Evolutionary conservation across 2,329 filamentous ascomycete species (phyloP).

Genomic region (Phialophora tarda): DNA sequence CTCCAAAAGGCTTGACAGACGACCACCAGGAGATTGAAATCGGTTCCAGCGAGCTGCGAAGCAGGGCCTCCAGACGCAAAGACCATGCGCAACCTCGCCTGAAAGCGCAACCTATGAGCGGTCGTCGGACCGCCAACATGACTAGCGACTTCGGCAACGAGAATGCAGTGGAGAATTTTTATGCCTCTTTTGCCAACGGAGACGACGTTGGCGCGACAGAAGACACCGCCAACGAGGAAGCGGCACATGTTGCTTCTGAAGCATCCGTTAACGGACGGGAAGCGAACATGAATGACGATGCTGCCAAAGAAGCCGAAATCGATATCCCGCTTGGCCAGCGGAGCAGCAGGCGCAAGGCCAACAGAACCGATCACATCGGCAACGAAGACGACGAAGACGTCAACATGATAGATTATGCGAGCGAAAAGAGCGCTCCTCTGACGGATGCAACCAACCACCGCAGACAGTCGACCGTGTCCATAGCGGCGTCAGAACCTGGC

Average conservation of each 20-base stretch:
- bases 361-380: slow-evolving; percentile 27
- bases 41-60: neutral
- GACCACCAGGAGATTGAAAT: neutral
- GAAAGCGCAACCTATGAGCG: neutral
- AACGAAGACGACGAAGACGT: slow-evolving; percentile 20
- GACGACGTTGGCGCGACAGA: neutral
- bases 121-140: slow-evolving; percentile 17
- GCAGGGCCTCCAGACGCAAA: neutral
- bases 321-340: neutral
- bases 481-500: slow-evolving; percentile 16
- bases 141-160: slow-evolving; percentile 24
- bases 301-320: neutral
- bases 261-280: neutral
- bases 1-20: neutral
- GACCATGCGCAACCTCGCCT: neutral
- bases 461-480: slow-evolving; percentile 27
- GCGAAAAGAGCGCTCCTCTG: slow-evolving; percentile 5
- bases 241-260: neutral
- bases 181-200: neutral
- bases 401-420: neutral
- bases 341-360: slow-evolving; percentile 20
- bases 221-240: neutral
- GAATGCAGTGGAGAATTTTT: neutral
- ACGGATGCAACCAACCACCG: slow-evolving; percentile 16
- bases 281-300: neutral